phyloP scores from a whole-genome alignment of 2,329 filamentous ascomycete species.

The Paraconiothyrium brasiliense region DNA sequence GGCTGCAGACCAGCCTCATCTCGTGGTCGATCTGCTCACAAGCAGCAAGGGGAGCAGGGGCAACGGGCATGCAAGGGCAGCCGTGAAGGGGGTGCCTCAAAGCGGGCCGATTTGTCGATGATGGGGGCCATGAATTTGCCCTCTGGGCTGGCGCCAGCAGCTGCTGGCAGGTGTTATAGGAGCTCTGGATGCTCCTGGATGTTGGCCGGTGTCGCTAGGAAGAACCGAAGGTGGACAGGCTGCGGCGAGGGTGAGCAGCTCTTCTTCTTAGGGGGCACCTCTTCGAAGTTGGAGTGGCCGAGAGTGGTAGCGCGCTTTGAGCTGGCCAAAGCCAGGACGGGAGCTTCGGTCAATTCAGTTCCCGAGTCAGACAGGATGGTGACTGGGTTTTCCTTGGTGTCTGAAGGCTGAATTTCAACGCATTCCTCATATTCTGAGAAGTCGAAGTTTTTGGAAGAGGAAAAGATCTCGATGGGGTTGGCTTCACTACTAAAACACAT shows the following conservation, averaged over 20 bases:
- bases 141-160: neutral
- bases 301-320: neutral
- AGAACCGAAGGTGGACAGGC: neutral
- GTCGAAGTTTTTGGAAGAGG: neutral
- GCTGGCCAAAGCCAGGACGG: neutral
- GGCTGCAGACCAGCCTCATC: neutral
- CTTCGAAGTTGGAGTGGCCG: neutral
- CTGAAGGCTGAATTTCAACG: neutral
- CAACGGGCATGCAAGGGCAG: neutral
- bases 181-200: neutral
- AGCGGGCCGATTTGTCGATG: neutral
- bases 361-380: neutral
- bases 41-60: neutral
- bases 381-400: neutral
- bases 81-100: neutral
- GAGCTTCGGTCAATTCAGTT: neutral
- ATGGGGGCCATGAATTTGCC: neutral
- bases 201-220: neutral
- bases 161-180: neutral
- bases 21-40: neutral
- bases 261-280: neutral
- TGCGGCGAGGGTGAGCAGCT: neutral
- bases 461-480: neutral
- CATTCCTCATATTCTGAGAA: neutral
- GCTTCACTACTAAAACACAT: neutral